Evolutionary conservation across 2,329 filamentous ascomycete species (phyloP), one percentile per base, ranked within the genome.

Genomic region (Fusarium sp.): DNA sequence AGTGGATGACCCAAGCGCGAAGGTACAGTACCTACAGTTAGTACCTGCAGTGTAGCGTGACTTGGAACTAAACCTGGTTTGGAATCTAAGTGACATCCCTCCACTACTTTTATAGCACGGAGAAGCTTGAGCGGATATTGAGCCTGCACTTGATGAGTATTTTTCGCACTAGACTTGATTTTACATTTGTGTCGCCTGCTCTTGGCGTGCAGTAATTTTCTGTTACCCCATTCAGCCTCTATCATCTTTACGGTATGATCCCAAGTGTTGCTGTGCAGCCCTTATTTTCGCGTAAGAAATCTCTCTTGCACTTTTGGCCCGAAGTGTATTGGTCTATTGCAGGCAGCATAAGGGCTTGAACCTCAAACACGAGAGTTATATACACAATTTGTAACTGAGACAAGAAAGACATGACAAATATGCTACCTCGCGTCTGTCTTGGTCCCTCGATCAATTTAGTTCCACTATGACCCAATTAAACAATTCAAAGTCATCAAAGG

Each of bases 21-120:
- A 61, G 47, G 52, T 66, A 55, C 40, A 41, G 55, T 63, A 57
- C 39, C 59, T 66, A 62, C 48, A 41, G 31, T 54, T 62, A 64
- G 60, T 58, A 64, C 67, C 62, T 58, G 54, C 58, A 66, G 59
- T 63, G 62, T 64, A 67, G 71, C 69, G 67, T 73, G 69, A 71
- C 69, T 58, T 35, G 15, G 18, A 21, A 31, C 71, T 73, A 73
- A 52, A 14, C 71, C 55, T 20, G 25, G 47, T 63, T 41, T 23
- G 58, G 60, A 45, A 63, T 50, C 45, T 63, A 31, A 47, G 62
- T 59, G 66, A 64, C 45, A 70, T 47, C 43, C 66, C 66, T 70
- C 63, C 63, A 63, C 58, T 49, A 43, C 39, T 29, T 40, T 58
- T 18, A 33, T 35, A 58, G 49, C 29, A 23, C 25, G 8, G 43